Conservation (phyloP, 495 filamentous ascomycete genomes). For the Penicillium chermesinum region DNA sequence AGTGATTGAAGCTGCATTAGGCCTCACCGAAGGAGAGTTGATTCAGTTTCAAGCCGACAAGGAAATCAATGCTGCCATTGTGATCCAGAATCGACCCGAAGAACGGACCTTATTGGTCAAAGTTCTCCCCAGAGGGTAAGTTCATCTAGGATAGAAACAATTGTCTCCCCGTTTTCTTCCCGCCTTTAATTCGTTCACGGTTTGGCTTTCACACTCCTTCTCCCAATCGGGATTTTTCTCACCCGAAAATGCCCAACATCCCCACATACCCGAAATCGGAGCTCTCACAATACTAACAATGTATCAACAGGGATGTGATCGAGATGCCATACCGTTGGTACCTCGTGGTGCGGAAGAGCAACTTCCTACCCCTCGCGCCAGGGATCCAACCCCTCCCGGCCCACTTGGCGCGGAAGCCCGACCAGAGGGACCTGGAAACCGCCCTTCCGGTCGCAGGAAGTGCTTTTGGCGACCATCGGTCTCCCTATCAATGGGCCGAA, state of each 20-base stretch:
- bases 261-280: slow-evolving; percentile 4
- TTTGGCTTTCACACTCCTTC: slow-evolving; percentile 6
- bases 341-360: slow-evolving; percentile 49
- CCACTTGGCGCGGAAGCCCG: slow-evolving; percentile 49
- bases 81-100: slow-evolving; percentile 72
- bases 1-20: slow-evolving; percentile 55
- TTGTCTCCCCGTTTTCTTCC: slow-evolving; percentile 9
- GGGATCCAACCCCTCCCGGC: slow-evolving; percentile 57
- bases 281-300: slow-evolving; percentile 20
- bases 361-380: slow-evolving; percentile 44
- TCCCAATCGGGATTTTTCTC: slow-evolving; percentile 7
- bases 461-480: slow-evolving; percentile 53
- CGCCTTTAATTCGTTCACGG: slow-evolving; percentile 4
- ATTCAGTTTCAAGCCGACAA: slow-evolving; percentile 85
- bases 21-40: slow-evolving; percentile 66
- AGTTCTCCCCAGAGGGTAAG: slow-evolving; percentile 82
- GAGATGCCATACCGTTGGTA: slow-evolving; percentile 54
- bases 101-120: slow-evolving; percentile 71
- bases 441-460: slow-evolving; percentile 51
- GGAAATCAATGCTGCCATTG: slow-evolving; percentile 86
- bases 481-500: slow-evolving; percentile 71
- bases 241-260: neutral
- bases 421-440: slow-evolving; percentile 41
- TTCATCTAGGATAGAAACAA: slow-evolving; percentile 26
- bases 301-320: slow-evolving; percentile 42